Evolutionary conservation across 768 basidiomycete genomes (phyloP).

Genomic region (Chiua virens): DNA sequence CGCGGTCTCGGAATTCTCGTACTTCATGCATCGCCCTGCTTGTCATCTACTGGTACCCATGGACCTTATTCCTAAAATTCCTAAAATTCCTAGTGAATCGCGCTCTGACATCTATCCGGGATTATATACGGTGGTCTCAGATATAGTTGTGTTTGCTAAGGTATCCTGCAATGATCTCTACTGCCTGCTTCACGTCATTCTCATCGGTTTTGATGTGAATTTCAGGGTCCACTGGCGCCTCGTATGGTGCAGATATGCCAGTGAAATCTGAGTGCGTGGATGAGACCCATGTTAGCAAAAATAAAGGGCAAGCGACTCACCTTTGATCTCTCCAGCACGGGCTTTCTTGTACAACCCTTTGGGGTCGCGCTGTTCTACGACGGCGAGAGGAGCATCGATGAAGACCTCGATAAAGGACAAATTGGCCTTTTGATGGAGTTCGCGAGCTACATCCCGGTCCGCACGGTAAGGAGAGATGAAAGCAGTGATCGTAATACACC

Average conservation of each 20-base stretch:
- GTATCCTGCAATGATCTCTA: slow-evolving; percentile 77
- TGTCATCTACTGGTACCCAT: slow-evolving; percentile 17
- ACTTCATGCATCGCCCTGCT: slow-evolving; percentile 12
- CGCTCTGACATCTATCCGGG: slow-evolving; percentile 8
- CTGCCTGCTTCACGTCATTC: slow-evolving; percentile 73
- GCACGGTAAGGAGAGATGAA: slow-evolving; percentile 98
- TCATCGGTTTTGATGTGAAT: slow-evolving; percentile 90
- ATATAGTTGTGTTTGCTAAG: slow-evolving; percentile 67
- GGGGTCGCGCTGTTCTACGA: slow-evolving; percentile 92
- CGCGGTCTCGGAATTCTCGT: neutral
- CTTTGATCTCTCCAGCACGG: slow-evolving; percentile 92
- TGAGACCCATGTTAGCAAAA: slow-evolving; percentile 1
- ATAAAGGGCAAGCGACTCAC: slow-evolving; percentile 39
- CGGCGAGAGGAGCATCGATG: slow-evolving; percentile 84
- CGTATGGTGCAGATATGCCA: slow-evolving; percentile 96
- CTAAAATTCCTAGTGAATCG: slow-evolving; percentile 11
- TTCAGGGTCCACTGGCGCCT: slow-evolving; percentile 81
- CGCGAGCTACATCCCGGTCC: slow-evolving; percentile 80
- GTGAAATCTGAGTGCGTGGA: slow-evolving; percentile 75
- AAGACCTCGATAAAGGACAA: slow-evolving; percentile 93
- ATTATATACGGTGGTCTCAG: slow-evolving; percentile 25
- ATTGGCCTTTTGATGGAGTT: slow-evolving; percentile 70
- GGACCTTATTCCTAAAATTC: slow-evolving; percentile 11
- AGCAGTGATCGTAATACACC: slow-evolving; percentile 84
- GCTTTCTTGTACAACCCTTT: slow-evolving; percentile 99